A percentile compares a stretch with the other conserved stretches of the same genome.
Evolutionary conservation across 208 protist genomes (phyloP).

Genomic region (Acanthamoeba healyi): DNA sequence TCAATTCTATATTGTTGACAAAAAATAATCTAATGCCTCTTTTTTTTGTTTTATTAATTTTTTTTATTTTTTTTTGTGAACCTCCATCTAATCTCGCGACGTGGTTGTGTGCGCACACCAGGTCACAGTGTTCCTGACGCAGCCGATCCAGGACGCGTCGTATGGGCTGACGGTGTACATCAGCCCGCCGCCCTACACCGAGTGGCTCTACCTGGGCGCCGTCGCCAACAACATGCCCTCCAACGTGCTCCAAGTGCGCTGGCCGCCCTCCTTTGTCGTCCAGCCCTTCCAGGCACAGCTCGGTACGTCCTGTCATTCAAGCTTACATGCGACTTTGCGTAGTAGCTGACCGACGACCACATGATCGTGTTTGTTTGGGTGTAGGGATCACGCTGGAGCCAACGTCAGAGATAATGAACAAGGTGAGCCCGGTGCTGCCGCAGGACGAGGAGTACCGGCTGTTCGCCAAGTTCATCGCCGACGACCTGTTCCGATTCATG

Average conservation of each 20-base stretch:
- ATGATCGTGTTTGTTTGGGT: too few species aligned
- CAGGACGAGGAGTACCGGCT: conserved; percentile 59
- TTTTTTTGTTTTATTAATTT: background rate
- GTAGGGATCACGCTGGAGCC: conserved; percentile 69
- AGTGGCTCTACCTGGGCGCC: conserved; percentile 54
- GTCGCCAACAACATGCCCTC: conserved; percentile 48
- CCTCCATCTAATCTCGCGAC: background rate
- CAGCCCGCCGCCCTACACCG: conserved; percentile 51
- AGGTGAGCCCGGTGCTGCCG: conserved; percentile 48
- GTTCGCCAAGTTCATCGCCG: conserved; percentile 72
- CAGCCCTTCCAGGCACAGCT: conserved; percentile 63
- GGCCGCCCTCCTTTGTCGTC: conserved; percentile 25
- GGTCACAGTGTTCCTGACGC: conserved; percentile 55
- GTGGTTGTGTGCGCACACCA: background rate
- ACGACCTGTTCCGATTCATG: conserved; percentile 73
- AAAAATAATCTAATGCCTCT: too few species aligned
- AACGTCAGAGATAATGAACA: conserved; percentile 33
- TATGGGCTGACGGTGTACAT: conserved; percentile 66
- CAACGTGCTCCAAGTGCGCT: conserved; percentile 50
- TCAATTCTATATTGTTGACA: background rate
- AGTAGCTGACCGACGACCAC: background rate
- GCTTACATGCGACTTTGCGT: too few species aligned
- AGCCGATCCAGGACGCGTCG: conserved; percentile 58
- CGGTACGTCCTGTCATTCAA: too few species aligned
- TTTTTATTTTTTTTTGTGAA: background rate